Percentiles rank a stretch among this genome's conserved stretches.
Evolutionary conservation across 2,329 filamentous ascomycete genomes (phyloP).

Genomic region (Fusarium devonianum): DNA sequence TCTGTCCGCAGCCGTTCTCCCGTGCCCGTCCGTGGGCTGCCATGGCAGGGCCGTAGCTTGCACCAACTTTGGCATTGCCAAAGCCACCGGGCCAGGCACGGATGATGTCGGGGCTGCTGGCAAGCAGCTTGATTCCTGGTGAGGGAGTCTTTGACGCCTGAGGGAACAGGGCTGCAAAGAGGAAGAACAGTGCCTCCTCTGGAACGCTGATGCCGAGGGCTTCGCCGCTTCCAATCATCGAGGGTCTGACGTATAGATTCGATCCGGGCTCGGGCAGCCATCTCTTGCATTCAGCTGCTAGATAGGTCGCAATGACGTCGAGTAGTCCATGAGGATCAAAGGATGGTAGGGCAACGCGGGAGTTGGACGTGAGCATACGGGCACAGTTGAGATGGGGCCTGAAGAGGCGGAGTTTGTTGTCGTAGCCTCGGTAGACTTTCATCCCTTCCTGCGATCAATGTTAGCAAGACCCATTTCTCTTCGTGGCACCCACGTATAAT

Average conservation of each 20-base stretch:
- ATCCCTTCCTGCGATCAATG: too few species aligned
- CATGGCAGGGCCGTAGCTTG: constrained; percentile 68
- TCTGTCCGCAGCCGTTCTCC: constrained; percentile 63
- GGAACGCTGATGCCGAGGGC: constrained; percentile 14
- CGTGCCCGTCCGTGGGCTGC: constrained; percentile 63
- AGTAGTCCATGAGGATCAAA: constrained; percentile 5
- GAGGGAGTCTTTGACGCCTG: too few species aligned
- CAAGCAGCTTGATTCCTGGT: too few species aligned
- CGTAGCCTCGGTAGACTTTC: constrained; percentile 15
- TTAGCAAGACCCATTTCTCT: too few species aligned
- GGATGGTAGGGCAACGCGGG: constrained; percentile 6
- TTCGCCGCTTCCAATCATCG: constrained; percentile 14
- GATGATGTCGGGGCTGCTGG: too few species aligned
- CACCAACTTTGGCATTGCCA: constrained; percentile 68
- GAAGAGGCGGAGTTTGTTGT: constrained; percentile 8
- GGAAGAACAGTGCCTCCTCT: constrained; percentile 7
- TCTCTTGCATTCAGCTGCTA: constrained; percentile 3
- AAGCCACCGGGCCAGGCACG: constrained; percentile 61
- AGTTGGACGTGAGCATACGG: constrained; percentile 3
- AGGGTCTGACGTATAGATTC: constrained; percentile 14
- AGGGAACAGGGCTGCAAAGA: too few species aligned
- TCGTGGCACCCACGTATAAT: too few species aligned
- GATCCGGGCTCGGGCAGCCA: constrained; percentile 12
- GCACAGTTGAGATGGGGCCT: constrained; percentile 12
- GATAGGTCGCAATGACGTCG: constrained; percentile 5